phyloP scores from a whole-genome alignment of 371 early-diverging fungal genomes.

The Rhizopus sp. region DNA sequence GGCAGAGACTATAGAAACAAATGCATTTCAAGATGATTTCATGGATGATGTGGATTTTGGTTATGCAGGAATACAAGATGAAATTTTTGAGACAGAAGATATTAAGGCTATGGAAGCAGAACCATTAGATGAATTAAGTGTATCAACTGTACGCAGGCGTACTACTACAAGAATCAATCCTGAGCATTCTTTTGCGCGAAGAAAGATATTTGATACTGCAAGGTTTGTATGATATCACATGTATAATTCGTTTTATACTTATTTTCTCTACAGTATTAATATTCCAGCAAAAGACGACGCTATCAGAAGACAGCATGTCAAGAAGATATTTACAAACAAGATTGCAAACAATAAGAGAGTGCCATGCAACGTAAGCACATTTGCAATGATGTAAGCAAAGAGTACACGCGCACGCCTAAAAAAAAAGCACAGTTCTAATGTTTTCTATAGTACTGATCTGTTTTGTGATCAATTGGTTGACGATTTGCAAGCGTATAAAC shows the following conservation, averaged over 20 bases:
- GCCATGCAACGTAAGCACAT: neutral
- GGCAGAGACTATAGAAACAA: neutral
- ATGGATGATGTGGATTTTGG: neutral
- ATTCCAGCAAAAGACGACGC: neutral
- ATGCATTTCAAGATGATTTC: neutral
- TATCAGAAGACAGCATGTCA: conserved; percentile 1
- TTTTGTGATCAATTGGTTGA: conserved; percentile 17
- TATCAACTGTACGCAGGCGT: neutral
- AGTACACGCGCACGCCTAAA: neutral
- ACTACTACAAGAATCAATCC: neutral
- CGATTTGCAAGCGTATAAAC: conserved; percentile 15
- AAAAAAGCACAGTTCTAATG: neutral
- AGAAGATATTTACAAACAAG: conserved; percentile 5
- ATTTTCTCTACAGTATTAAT: neutral
- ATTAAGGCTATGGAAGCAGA: neutral
- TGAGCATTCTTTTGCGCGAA: neutral
- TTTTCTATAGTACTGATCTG: conserved; percentile 4
- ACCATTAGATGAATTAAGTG: neutral
- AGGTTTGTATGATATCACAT: neutral
- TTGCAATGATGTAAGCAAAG: neutral
- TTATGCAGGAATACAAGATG: conserved; percentile 1
- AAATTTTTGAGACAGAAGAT: conserved; percentile 5
- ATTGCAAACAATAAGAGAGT: neutral
- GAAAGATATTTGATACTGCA: neutral
- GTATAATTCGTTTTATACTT: neutral